Evolutionary conservation across 108 stramenopile species (phyloP), one percentile per base, ranked within the genome.

Genomic region (Schizochytrium sp.): DNA sequence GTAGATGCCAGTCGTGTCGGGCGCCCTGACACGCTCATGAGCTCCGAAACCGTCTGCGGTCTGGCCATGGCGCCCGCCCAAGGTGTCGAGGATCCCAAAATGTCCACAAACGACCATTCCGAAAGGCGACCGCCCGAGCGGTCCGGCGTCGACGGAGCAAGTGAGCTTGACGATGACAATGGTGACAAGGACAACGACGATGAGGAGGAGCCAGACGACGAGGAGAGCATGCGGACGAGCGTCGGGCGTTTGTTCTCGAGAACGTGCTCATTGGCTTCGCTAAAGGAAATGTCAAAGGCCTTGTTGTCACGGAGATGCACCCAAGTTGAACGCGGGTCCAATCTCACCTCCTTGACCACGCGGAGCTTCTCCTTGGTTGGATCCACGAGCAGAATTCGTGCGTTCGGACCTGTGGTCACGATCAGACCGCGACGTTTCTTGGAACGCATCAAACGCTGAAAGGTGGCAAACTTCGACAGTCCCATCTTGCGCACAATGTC

Each of bases 381-480:
- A 12, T 83, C 76, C 48, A 83, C 76, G 28, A 47, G 51, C n/a
- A 83, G 76, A 12, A 83, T n/a, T 6, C 76, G 2, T 12, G 76
- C 6, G 25, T 34, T 43, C n/a, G 76, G 76, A 18, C 76, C 51
- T 12, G 76, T 83, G 0, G 76, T 83, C 23, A 83, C 23, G 16
- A 83, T 53, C 23, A 83, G 51, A 6, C 76, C 76, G 25, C 76
- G 76, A 53, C 76, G 45, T 23, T 83, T 83, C 76, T 83, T 83
- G 23, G 76, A 53, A 6, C 51, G 45, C 51, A 83, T 14, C 48
- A 83, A 4, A 6, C 76, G 45, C 4, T 83, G 43, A 6, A 83
- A 45, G 48, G 19, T 23, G 19, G 76, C n/a, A 12, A 83, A 6
- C 12, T 53, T 47, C 1, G 76, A 83, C 12, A 83, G n/a, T 12